Evolutionary conservation across 2,329 filamentous ascomycete species (phyloP), one percentile per base, ranked within the genome.

Genomic region (Orbilia oligospora): DNA sequence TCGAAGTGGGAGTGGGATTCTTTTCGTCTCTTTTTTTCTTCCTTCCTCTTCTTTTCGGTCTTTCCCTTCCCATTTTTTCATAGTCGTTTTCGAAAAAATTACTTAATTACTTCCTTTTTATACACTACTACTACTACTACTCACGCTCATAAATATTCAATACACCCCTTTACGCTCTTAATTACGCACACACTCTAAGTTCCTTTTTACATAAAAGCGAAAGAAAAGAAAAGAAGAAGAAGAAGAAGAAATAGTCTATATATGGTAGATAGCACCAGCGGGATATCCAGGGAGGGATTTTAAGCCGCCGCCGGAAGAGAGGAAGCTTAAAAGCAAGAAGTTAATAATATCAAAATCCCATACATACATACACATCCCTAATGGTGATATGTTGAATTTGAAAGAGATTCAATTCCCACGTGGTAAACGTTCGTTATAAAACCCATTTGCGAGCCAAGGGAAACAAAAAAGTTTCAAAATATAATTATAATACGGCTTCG

Each of bases 1-100:
- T 61, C 56, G 20, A 44, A 61, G 56, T 44, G 53, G 36, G 41
- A 51, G 20, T 55, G 38, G 55, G 68, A 18, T 70, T 70, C 24
- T 12, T 30, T 63, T 49, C 10, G 33, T 36, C 33, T 5, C 9
- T 12, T 64, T 48, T 38, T 24, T 4, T 61, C 12, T 12, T 66
- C 49, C 41, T 38, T 36, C 41, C 49, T 41, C 33, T 61, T 48
- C 18, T 53, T 51, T 46, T 20, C 44, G 44, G 16, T 48, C 49
- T 56, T 53, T 44, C 14, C 9, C 22, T 56, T 44, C 41, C 38
- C 61, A 46, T 10, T 36, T 56, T 44, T 51, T 49, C 61, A 46
- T 46, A 20, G 44, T 46, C 5, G 2, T 46, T 46, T n/a, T 46
- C n/a, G n/a, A 9, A 49, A 38, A 41, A 44, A 61, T 36, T n/a